Percentiles rank a stretch among this genome's conserved stretches.
These are phyloP conservation scores for Solanum bulbocastanum DNA, from an alignment of 257 asterid genomes.

Conservation along the genomic window DNA sequence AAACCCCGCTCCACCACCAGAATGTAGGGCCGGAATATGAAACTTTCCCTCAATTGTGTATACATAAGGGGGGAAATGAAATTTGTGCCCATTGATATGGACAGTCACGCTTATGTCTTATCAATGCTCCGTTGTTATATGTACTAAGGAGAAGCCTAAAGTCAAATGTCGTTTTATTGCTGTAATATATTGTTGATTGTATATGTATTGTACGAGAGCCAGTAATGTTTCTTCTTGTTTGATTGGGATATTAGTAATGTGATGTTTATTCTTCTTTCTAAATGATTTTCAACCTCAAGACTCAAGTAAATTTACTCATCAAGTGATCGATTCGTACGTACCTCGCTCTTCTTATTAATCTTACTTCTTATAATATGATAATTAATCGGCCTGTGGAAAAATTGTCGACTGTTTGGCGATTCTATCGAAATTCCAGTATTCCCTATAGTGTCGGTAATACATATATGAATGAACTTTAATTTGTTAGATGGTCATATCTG, in stretches of 20 bases:
- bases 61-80: background rate
- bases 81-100: background rate
- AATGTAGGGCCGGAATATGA: constrained; percentile 3
- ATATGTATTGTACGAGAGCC: background rate
- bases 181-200: background rate
- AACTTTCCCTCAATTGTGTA: background rate
- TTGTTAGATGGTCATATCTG: background rate
- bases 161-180: background rate
- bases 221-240: background rate
- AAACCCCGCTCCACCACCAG: constrained; percentile 56
- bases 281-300: background rate
- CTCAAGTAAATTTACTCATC: background rate
- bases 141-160: background rate
- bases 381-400: background rate
- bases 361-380: background rate
- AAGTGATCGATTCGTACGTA: background rate
- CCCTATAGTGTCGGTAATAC: background rate
- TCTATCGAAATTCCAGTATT: background rate
- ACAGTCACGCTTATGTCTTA: background rate
- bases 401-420: background rate
- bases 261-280: background rate
- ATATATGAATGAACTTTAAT: background rate
- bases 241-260: constrained; percentile 1
- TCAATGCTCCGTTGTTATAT: background rate
- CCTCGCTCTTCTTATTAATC: background rate